Conservation (phyloP, 2,329 filamentous ascomycete species). For the Aspergillus hiratsukae region DNA sequence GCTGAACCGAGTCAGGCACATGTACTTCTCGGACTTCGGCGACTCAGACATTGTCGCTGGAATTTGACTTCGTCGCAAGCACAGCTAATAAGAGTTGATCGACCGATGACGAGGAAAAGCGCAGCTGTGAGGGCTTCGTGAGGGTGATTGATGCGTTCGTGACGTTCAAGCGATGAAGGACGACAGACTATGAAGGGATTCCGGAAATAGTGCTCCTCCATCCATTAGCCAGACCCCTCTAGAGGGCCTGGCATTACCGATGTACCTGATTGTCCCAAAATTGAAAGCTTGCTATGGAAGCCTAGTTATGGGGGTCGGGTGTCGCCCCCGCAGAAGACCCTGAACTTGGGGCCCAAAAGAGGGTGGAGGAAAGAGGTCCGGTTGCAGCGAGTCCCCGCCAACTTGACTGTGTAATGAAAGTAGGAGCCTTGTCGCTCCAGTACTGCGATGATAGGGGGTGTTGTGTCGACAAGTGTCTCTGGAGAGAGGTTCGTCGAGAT, state of each 20-base stretch:
- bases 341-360: constrained; percentile 85
- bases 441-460: constrained; percentile 21
- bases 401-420: constrained; percentile 67
- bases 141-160: background rate
- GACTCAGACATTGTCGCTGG: constrained; percentile 45
- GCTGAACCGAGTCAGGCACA: constrained; percentile 57
- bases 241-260: constrained; percentile 39
- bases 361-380: constrained; percentile 74
- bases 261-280: constrained; percentile 35
- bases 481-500: constrained; percentile 11
- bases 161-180: constrained; percentile 12
- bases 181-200: constrained; percentile 20
- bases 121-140: background rate
- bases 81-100: background rate
- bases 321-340: constrained; percentile 95
- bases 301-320: constrained; percentile 95
- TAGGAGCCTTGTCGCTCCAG: constrained; percentile 41
- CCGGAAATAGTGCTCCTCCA: constrained; percentile 29
- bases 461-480: constrained; percentile 11
- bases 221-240: constrained; percentile 41
- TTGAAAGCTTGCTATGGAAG: constrained; percentile 27
- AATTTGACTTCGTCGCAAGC: background rate
- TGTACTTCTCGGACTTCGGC: constrained; percentile 60
- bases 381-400: constrained; percentile 76
- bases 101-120: background rate